A percentile compares a stretch with the other conserved stretches of the same genome.
These are phyloP conservation scores for Beauveria sp. DNA, from an alignment of 2,329 filamentous ascomycete species.

Conservation along the genomic window DNA sequence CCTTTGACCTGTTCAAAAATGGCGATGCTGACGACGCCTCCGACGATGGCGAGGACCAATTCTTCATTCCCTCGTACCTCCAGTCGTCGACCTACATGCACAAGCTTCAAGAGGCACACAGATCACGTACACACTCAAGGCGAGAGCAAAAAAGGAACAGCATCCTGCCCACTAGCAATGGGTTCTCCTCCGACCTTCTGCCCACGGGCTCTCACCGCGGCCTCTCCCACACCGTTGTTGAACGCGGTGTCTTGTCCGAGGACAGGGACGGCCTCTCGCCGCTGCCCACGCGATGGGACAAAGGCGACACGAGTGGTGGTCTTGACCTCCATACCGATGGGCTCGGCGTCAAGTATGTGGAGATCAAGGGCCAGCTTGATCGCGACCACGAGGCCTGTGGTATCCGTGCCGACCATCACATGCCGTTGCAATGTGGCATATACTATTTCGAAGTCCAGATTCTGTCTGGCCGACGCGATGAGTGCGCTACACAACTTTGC, in stretches of 20 bases:
- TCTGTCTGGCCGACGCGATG: conserved; percentile 42
- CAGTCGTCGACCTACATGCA: conserved; percentile 69
- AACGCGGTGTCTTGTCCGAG: conserved; percentile 56
- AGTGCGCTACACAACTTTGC: conserved; percentile 35
- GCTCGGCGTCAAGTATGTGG: conserved; percentile 57
- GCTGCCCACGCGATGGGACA: conserved; percentile 77
- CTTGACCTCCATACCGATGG: conserved; percentile 71
- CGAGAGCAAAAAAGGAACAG: conserved; percentile 33
- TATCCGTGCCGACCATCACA: conserved; percentile 74
- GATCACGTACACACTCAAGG: conserved; percentile 46
- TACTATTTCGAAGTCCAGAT: conserved; percentile 81
- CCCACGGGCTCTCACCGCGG: conserved; percentile 57
- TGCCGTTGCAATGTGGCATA: conserved; percentile 83
- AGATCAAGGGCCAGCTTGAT: conserved; percentile 38
- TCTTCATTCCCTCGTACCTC: conserved; percentile 83
- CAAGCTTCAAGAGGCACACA: conserved; percentile 63
- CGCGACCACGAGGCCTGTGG: conserved; percentile 69
- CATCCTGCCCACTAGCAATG: conserved; percentile 37
- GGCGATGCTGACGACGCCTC: conserved; percentile 20
- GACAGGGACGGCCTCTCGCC: conserved; percentile 54
- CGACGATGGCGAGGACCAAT: conserved; percentile 33
- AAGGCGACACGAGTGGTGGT: conserved; percentile 62
- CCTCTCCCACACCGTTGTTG: conserved; percentile 76
- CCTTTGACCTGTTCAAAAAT: conserved; percentile 42
- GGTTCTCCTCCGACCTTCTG: conserved; percentile 33